Evolutionary conservation across 257 asterid species (phyloP).

Genomic region (Galeopsis tetrahit): DNA sequence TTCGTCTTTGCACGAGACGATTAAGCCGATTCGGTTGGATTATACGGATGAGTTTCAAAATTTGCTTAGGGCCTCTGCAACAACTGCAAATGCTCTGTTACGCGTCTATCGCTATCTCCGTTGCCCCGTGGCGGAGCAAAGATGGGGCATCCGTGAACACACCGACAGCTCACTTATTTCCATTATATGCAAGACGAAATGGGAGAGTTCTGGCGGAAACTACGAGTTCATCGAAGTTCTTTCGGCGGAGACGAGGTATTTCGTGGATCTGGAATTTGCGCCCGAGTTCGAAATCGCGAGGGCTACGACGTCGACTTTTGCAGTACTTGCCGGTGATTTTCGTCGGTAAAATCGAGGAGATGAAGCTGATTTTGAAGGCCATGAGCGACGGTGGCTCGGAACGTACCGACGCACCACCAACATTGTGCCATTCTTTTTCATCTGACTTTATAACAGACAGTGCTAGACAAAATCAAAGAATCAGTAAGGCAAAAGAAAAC

Average conservation of each 20-base stretch:
- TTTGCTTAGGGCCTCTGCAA: slow-evolving; percentile 41
- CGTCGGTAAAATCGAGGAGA: slow-evolving; percentile 57
- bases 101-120: no score
- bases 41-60: slow-evolving; percentile 48
- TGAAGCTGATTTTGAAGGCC: slow-evolving; percentile 58
- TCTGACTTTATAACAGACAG: no score
- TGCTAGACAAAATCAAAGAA: no score
- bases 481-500: no score
- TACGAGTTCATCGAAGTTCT: slow-evolving; percentile 79
- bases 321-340: slow-evolving; percentile 55
- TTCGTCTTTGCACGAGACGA: slow-evolving; percentile 12
- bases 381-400: slow-evolving; percentile 56
- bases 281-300: slow-evolving; percentile 77
- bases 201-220: slow-evolving; percentile 73
- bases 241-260: slow-evolving; percentile 43
- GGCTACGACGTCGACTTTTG: slow-evolving; percentile 46
- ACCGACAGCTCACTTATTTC: no score
- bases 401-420: slow-evolving; percentile 64
- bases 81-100: slow-evolving; percentile 46
- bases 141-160: slow-evolving; percentile 81
- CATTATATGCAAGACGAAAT: slow-evolving; percentile 80
- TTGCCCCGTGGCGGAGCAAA: no score
- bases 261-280: slow-evolving; percentile 70
- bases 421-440: background rate
- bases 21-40: slow-evolving; percentile 30